Percentiles rank a stretch among this genome's conserved stretches.
These are phyloP conservation scores for Naganishia onofrii DNA, from an alignment of 768 basidiomycete genomes.

Conservation along the genomic window DNA sequence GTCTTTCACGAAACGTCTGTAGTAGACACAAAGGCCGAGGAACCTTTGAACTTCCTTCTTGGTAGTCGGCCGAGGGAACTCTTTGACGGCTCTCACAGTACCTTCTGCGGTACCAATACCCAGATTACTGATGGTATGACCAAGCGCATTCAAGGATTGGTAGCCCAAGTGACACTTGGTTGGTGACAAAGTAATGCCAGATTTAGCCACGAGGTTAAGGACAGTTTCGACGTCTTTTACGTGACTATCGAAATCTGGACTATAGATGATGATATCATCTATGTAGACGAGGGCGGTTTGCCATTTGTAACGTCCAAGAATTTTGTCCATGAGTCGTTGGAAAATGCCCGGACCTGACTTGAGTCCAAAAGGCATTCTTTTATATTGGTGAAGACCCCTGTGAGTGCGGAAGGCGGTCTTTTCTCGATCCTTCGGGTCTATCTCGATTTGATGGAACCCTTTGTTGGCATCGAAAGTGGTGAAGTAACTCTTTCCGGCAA, in stretches of 20 bases:
- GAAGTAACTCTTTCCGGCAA: conserved; percentile 20
- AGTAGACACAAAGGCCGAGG: conserved; percentile 28
- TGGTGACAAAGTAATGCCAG: not conserved
- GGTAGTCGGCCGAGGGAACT: not conserved
- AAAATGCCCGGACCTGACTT: conserved; percentile 9
- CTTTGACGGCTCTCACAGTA: not conserved
- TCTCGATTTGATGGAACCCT: conserved; percentile 24
- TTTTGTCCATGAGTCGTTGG: conserved; percentile 20
- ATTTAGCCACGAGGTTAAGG: not conserved
- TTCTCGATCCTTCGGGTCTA: conserved; percentile 5
- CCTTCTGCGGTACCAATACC: not conserved
- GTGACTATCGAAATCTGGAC: not conserved
- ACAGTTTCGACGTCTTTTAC: conserved; percentile 42
- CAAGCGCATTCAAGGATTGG: not conserved
- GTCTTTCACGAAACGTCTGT: conserved; percentile 38
- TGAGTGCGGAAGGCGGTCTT: conserved; percentile 28
- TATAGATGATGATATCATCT: conserved; percentile 24
- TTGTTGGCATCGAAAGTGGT: conserved; percentile 28
- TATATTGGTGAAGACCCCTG: conserved; percentile 2
- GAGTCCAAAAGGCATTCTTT: conserved; percentile 18
- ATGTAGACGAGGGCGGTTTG: conserved; percentile 17
- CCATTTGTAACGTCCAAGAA: not conserved
- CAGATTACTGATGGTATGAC: not conserved
- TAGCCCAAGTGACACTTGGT: conserved; percentile 20
- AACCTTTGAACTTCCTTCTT: no score